A percentile compares a stretch with the other conserved stretches of the same genome.
Evolutionary conservation across 306 rosid genomes (phyloP).

Genomic region (Hippophae gyantsensis): DNA sequence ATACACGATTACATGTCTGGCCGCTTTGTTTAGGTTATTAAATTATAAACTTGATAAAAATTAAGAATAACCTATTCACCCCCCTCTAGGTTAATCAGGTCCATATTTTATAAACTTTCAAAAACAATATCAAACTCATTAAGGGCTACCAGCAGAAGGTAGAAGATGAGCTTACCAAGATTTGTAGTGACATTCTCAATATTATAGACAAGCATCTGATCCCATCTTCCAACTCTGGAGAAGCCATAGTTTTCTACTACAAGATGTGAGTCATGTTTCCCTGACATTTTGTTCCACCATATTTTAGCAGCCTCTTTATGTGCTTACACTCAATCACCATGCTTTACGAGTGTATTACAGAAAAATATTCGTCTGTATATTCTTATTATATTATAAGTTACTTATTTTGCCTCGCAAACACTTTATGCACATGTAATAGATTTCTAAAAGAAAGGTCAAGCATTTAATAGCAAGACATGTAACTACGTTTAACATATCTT

Average conservation of each 20-base stretch:
- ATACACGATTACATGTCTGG: too few relatives aligned
- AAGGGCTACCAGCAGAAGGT: slow-evolving; percentile 85
- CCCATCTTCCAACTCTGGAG: slow-evolving; percentile 76
- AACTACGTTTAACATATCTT: slow-evolving; percentile 3
- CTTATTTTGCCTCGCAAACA: neutral
- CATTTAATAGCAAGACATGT: neutral
- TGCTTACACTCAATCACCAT: too few relatives aligned
- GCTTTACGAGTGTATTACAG: too few relatives aligned
- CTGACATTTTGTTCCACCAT: neutral
- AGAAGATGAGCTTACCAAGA: slow-evolving; percentile 90
- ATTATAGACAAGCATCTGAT: slow-evolving; percentile 75
- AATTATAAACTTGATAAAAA: too few relatives aligned
- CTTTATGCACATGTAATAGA: slow-evolving; percentile 4
- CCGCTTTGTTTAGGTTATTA: too few relatives aligned
- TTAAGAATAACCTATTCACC: too few relatives aligned
- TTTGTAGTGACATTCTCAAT: slow-evolving; percentile 72
- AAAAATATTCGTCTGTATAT: too few relatives aligned
- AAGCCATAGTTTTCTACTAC: slow-evolving; percentile 91
- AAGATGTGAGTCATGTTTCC: slow-evolving; percentile 61
- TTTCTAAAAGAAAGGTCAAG: too few relatives aligned
- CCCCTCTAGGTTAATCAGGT: too few relatives aligned
- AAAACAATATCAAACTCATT: slow-evolving; percentile 77
- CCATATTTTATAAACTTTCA: too few relatives aligned
- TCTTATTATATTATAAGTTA: too few relatives aligned
- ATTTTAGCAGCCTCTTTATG: neutral